Base-by-base conservation (phyloP, 225 moss, liverwort and hornwort species). In the Bryoerythrophyllum caledonicum region DNA sequence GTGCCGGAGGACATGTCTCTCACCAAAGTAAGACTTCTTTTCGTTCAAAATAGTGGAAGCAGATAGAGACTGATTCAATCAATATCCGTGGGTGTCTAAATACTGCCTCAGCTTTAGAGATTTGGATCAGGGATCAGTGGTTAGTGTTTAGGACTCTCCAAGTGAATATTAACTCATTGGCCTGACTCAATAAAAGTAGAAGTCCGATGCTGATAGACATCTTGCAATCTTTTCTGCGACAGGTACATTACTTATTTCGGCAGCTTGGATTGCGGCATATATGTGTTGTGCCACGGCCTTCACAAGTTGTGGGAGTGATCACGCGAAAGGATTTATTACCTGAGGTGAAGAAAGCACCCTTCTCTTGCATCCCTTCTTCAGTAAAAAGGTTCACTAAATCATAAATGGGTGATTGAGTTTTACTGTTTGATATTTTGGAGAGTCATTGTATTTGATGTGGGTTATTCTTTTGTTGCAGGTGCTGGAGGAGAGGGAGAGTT, bases 1-100 rank as follows among this genome's bases (percentile, higher is more conserved):
- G 97, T 99, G 60, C 92, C 95, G 16, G 97, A 99, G 74, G 93
- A 95, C 68, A 95, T 90, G 97, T 99, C 97, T 35, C 93, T 99
- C 34, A 89, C 97, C 21, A 99, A 99, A 89, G 93, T 93, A 85
- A 25, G 89, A 17, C 17, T 17, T 19, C 78, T 24, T 58, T 37
- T 55, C 3, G 70, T 63, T 70, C 15, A 20, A 51, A 43, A 49
- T 57, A 28, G 27, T 75, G 44, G 15, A 44, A 20, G 62, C 48
- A 12, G 5, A 34, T 25, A 25, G 52, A 40, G n/a, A 66, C 46
- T 82, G 51, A 74, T 65, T 26, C 1, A 2, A 21, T 4, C n/a
- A 32, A 3, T 56, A 55, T 35, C 25, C 20, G 19, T 23, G 30
- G 20, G 23, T 34, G 41, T 74, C 53, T 12, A 20, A 53, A 2